These are phyloP conservation scores for Boletus sp. DNA, from an alignment of 1,284 basidiomycete genomes.

Conservation along the genomic window DNA sequence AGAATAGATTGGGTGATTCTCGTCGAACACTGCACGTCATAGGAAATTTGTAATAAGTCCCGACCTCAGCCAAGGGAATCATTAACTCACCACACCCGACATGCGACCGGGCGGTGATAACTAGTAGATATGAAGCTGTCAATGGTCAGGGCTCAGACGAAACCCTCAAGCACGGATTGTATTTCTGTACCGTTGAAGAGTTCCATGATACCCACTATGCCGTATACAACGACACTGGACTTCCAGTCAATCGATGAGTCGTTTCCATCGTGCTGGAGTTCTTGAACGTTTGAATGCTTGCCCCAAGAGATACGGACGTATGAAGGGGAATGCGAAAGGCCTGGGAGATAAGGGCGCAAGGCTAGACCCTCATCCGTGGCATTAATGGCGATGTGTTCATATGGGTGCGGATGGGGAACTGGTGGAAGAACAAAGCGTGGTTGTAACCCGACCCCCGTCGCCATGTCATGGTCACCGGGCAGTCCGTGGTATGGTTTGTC, in stretches of 20 bases:
- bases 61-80: not conserved
- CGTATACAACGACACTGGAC: conserved; percentile 58
- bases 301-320: conserved; percentile 62
- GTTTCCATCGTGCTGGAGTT: conserved; percentile 38
- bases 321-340: conserved; percentile 34
- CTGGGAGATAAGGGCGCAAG: conserved; percentile 52
- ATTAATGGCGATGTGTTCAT: conserved; percentile 60
- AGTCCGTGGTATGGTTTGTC: not conserved
- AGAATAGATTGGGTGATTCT: conserved; percentile 54
- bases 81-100: conserved; percentile 60
- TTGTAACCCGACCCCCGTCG: conserved; percentile 39
- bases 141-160: conserved; percentile 16
- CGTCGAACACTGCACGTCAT: conserved; percentile 52
- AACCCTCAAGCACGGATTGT: not conserved
- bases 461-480: conserved; percentile 16
- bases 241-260: conserved; percentile 46
- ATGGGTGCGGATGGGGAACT: conserved; percentile 66
- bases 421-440: conserved; percentile 63
- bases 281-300: conserved; percentile 52
- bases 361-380: conserved; percentile 58
- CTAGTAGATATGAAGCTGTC: conserved; percentile 67
- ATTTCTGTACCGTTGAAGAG: conserved; percentile 55
- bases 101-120: conserved; percentile 56
- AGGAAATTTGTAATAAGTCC: conserved; percentile 6
- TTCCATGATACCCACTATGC: conserved; percentile 66